Evolutionary conservation across 768 basidiomycete species (phyloP).

Genomic region (Rhizopogon vesiculosus): DNA sequence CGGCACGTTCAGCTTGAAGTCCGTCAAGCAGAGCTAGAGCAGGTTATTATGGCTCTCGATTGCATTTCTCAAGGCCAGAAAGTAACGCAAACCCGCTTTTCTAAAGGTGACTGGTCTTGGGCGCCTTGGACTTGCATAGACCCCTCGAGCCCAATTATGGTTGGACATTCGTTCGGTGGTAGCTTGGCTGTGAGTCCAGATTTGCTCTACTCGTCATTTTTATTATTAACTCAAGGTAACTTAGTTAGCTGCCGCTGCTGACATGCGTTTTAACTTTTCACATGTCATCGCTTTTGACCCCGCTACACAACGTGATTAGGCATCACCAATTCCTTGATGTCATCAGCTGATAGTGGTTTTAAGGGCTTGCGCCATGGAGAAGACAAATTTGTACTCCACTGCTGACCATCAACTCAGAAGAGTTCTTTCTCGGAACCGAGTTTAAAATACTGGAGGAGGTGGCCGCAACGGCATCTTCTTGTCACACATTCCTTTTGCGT

Average conservation of each 20-base stretch:
- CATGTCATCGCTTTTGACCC: conserved; percentile 25
- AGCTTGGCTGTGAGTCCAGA: conserved; percentile 20
- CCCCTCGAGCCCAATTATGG: conserved; percentile 18
- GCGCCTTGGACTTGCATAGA: conserved; percentile 15
- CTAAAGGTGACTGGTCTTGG: conserved; percentile 9
- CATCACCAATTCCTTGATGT: conserved; percentile 24
- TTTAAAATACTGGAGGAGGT: conserved; percentile 29
- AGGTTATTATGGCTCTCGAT: conserved; percentile 21
- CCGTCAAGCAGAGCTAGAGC: conserved; percentile 34
- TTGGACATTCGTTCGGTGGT: conserved; percentile 29
- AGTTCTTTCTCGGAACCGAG: conserved; percentile 33
- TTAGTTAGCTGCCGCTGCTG: conserved; percentile 22
- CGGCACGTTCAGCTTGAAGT: conserved; percentile 28
- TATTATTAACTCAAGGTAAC: neutral
- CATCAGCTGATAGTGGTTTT: conserved; percentile 12
- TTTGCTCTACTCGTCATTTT: neutral
- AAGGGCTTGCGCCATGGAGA: conserved; percentile 25
- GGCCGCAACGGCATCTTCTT: conserved; percentile 8
- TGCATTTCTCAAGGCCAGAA: conserved; percentile 5
- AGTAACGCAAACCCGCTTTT: neutral
- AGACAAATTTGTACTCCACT: conserved; percentile 24
- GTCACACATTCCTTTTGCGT: conserved; percentile 8
- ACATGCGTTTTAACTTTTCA: conserved; percentile 18
- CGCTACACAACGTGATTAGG: conserved; percentile 16
- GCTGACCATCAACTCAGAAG: conserved; percentile 38